Percentiles rank a stretch among this genome's conserved stretches.
Conservation (phyloP, 2,329 filamentous ascomycete species). For the Colletotrichum orchidophilum region DNA sequence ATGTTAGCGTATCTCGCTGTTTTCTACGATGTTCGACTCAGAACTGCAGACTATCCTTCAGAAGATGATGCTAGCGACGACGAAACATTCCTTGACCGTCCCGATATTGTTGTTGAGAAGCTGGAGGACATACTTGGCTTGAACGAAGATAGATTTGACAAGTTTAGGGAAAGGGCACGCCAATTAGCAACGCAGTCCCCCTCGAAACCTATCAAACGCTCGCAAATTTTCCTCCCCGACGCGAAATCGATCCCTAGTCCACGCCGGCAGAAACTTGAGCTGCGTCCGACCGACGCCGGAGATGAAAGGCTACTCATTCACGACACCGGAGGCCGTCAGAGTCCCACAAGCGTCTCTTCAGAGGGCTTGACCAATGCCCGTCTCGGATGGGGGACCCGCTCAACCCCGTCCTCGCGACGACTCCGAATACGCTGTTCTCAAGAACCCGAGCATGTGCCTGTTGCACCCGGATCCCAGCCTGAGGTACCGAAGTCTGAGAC, state of each 20-base stretch:
- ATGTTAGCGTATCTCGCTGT: neutral
- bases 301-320: neutral
- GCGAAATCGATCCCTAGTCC: neutral
- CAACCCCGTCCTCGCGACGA: neutral
- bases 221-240: neutral
- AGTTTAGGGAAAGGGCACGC: conserved; percentile 1
- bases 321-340: neutral
- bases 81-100: neutral
- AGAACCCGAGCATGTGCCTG: neutral
- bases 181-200: neutral
- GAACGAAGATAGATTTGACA: neutral
- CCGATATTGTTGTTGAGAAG: neutral
- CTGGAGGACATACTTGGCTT: conserved; percentile 4
- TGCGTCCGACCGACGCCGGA: neutral
- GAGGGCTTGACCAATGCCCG: conserved; percentile 2
- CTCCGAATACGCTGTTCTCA: neutral
- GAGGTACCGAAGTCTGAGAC: neutral
- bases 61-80: neutral
- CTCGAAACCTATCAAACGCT: neutral
- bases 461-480: too few relatives aligned
- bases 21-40: neutral
- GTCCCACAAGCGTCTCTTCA: neutral
- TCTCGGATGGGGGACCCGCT: neutral
- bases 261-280: neutral
- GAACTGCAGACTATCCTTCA: neutral